phyloP scores from a whole-genome alignment of 768 basidiomycete genomes.

The Boletus subparvulus region DNA sequence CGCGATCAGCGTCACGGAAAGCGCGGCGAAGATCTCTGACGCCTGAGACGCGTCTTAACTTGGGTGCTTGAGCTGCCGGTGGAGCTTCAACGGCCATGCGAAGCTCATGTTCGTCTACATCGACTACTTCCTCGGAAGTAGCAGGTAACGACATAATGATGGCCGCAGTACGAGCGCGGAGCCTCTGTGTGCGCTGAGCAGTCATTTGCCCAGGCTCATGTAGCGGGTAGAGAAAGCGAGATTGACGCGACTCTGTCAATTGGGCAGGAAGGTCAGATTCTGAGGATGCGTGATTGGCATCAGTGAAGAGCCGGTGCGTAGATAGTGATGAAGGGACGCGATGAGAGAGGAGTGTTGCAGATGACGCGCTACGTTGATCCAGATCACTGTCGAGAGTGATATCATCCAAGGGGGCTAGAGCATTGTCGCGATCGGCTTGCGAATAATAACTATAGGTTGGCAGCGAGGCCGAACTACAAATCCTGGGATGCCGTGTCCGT shows the following conservation, averaged over 20 bases:
- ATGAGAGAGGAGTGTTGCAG: constrained; percentile 22
- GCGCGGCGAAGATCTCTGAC: constrained; percentile 25
- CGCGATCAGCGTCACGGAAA: constrained; percentile 17
- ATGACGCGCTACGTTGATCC: constrained; percentile 22
- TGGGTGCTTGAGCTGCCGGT: constrained; percentile 4
- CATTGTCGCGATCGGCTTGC: constrained; percentile 1
- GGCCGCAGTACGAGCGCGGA: constrained; percentile 29
- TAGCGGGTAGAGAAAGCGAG: constrained; percentile 13
- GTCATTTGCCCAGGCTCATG: constrained; percentile 29
- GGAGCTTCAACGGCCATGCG: background rate
- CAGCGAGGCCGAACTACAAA: constrained; percentile 15
- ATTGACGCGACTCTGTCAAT: constrained; percentile 7
- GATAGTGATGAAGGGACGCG: constrained; percentile 5
- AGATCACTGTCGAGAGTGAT: constrained; percentile 14
- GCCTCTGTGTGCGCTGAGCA: constrained; percentile 20
- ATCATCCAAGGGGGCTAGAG: constrained; percentile 11
- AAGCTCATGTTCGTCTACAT: constrained; percentile 6
- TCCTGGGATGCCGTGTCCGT: constrained; percentile 3
- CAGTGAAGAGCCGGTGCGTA: background rate
- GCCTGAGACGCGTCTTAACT: constrained; percentile 25
- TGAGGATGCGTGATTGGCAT: constrained; percentile 10
- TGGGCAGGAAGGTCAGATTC: background rate
- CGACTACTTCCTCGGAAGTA: constrained; percentile 19
- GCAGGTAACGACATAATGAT: constrained; percentile 29
- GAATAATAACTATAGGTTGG: background rate